These are phyloP conservation scores for Diophrys appendiculata DNA, from an alignment of 73 alveolate genomes.

Conservation along the genomic window DNA sequence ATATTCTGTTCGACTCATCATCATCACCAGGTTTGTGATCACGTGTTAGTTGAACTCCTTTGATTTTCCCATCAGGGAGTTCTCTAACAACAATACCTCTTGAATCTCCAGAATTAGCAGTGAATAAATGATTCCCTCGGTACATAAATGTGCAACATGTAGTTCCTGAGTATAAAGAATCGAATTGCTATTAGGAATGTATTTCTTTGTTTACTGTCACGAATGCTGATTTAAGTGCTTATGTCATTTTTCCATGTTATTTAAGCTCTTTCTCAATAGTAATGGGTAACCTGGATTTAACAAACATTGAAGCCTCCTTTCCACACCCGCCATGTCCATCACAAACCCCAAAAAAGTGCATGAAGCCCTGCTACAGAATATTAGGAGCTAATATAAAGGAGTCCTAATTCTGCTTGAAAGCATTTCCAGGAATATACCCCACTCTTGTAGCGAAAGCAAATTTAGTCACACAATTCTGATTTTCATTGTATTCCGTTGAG, in stretches of 20 bases:
- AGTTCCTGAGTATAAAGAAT: constrained; percentile 35
- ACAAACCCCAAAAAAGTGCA: constrained; percentile 84
- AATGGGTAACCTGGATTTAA: constrained; percentile 54
- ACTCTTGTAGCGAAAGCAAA: constrained; percentile 70
- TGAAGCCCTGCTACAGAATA: constrained; percentile 68
- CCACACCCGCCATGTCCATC: constrained; percentile 87
- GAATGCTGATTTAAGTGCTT: constrained; percentile 2
- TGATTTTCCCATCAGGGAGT: constrained; percentile 9
- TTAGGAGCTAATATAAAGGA: constrained; percentile 82
- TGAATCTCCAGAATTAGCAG: constrained; percentile 87
- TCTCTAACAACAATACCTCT: constrained; percentile 71
- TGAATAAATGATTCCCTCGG: constrained; percentile 55
- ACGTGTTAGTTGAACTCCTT: constrained; percentile 53
- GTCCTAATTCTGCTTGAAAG: constrained; percentile 84
- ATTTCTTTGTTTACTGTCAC: constrained; percentile 16
- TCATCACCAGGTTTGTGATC: constrained; percentile 83
- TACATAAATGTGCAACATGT: constrained; percentile 57
- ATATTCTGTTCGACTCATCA: constrained; percentile 74
- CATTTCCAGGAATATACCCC: constrained; percentile 81
- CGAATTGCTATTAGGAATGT: constrained; percentile 16
- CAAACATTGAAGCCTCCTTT: constrained; percentile 65
- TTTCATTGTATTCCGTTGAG: constrained; percentile 22
- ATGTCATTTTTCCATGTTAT: neutral
- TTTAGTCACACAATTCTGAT: constrained; percentile 51
- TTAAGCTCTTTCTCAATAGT: neutral